Evolutionary conservation across 345 rosid genomes (phyloP), one percentile per base, ranked within the genome.

Genomic region (Raphanus raphanistrum): DNA sequence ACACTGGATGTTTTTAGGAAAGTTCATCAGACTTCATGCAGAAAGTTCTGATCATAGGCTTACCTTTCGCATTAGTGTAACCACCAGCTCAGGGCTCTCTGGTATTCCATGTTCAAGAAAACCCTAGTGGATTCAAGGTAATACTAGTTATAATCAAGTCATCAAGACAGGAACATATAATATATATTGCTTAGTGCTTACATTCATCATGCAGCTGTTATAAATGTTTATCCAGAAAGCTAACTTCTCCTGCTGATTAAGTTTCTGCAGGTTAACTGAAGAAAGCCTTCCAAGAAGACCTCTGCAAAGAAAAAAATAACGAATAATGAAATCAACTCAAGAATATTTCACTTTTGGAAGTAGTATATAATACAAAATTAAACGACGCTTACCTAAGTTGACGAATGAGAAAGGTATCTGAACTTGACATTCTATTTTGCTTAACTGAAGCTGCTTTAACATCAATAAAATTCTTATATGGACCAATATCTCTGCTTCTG

Each of bases 211-310:
- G 88, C 94, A 94, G 59, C 94, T 84, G 66, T 92, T 94, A 82
- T 94, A 94, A 52, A 86, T 82, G 80, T 92, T 94, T 72, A 94
- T 89, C 98, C 98, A 90, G 86, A 94, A 94, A 2, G 97, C 97
- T 70, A 92, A 90, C 82, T 90, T 94, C 88, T 90, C 93, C 72
- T 92, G 97, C 76, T 90, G 94, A 60, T 71, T 89, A 71, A 89
- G 89, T 70, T 84, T 85, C 76, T 81, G 75, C 73, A 94, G 79
- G 80, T 80, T 86, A 77, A 85, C 85, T 38, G 83, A 71, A 27
- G 84, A 84, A 66, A 94, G 87, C 69, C 77, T 94, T 38, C 85
- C 84, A 2, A 88, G 86, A 25, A 90, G 85, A 77, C 85, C 71
- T 74, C 96, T 94, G 90, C 78, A 1, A 74, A 72, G 17, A 48